Evolutionary conservation across 2,329 filamentous ascomycete species (phyloP), one percentile per base, ranked within the genome.

Genomic region (Sporothrix protearum): DNA sequence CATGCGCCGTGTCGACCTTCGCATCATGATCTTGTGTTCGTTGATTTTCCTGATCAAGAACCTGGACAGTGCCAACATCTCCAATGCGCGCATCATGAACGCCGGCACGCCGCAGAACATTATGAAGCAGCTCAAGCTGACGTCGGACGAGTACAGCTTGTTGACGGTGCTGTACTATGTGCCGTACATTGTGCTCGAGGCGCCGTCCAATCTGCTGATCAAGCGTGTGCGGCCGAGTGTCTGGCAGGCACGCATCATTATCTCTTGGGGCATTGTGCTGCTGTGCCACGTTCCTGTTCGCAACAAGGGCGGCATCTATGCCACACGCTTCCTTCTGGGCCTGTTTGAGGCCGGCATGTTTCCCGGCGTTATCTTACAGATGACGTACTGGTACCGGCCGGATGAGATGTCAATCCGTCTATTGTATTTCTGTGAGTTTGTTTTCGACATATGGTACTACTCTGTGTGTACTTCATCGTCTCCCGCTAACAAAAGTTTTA

Each of bases 201-300:
- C 91, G 0, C 82, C 92, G n/a, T 93, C 90, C 71, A 96, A 96
- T 76, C 80, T 95, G 14, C 80, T 95, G 8, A 86, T 96, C 71
- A 96, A 95, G 79, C 87, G 85, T 16, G 82, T 94, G 68, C 86
- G 90, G 0, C 93, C 93, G 0, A 91, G 88, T 51, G 81, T 92
- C 67, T 96, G 94, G 82, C 85, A 95, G 30, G 90, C 92, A 0
- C 80, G 85, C 6, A 95, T 95, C 76, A 94, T 96, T 89, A 80
- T 92, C 1, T 82, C 87, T 0, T 88, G 84, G 83, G 81, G 81
- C 1, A 30, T 80, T 1, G 82, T 84, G 22, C 82, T 86, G 82
- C 85, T 84, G 0, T 76, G 86, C 22, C 86, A 86, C 82, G 85
- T 85, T 0, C 81, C 86, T n/a, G 85, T 87, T 0, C 78, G 79